Conservation (phyloP, 2,329 filamentous ascomycete species). For the Ramularia endophylla region DNA sequence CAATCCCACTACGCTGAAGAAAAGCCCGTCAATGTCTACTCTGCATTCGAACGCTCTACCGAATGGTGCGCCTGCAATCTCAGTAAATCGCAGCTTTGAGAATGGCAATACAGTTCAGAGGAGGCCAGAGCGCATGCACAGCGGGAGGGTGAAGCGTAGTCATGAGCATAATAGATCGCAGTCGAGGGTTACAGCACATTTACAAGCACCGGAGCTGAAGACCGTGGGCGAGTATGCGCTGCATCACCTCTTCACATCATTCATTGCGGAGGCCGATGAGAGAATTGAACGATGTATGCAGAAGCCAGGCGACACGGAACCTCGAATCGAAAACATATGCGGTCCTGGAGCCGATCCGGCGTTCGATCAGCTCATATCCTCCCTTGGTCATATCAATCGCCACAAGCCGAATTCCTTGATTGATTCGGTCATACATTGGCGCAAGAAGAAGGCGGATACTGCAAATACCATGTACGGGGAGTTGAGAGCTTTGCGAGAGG, state of each 20-base stretch:
- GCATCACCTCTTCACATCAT: conserved; percentile 93
- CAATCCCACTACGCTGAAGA: conserved; percentile 20
- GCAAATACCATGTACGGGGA: conserved; percentile 44
- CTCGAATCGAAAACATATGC: conserved; percentile 82
- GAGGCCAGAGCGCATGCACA: conserved; percentile 42
- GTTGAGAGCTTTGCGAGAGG: conserved; percentile 23
- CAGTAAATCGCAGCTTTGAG: conserved; percentile 26
- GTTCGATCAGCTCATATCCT: conserved; percentile 91
- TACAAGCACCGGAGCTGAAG: conserved; percentile 67
- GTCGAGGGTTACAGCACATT: conserved; percentile 38
- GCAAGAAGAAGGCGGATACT: conserved; percentile 89
- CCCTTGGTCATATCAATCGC: conserved; percentile 88
- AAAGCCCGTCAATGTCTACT: conserved; percentile 30
- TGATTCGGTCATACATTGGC: conserved; percentile 97
- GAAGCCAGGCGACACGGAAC: conserved; percentile 71
- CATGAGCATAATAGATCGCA: conserved; percentile 72
- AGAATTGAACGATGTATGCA: conserved; percentile 88
- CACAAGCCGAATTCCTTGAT: conserved; percentile 93
- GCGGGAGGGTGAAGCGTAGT: conserved; percentile 59
- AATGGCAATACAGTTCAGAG: conserved; percentile 12
- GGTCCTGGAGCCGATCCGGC: conserved; percentile 79
- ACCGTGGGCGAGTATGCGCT: conserved; percentile 98
- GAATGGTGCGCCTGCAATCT: conserved; percentile 13
- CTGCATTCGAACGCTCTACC: conserved; percentile 19
- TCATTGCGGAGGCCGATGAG: conserved; percentile 93